phyloP scores from a whole-genome alignment of 1,139 yeast species.

The Blastobotrys aristatus region DNA sequence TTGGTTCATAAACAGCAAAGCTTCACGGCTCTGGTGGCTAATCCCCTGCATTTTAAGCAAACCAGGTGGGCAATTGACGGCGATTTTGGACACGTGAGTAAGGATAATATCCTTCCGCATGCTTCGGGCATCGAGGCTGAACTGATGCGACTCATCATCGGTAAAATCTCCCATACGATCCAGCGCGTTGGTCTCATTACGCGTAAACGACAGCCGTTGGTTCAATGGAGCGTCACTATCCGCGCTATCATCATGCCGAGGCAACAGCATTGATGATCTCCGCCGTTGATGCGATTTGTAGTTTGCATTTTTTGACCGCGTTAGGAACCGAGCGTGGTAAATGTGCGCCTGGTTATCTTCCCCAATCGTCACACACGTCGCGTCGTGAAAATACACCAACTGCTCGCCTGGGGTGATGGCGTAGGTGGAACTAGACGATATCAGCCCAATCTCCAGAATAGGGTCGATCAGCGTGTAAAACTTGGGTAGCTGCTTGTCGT shows the following conservation, averaged over 20 bases:
- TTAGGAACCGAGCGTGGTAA: slow-evolving; percentile 27
- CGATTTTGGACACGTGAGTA: slow-evolving; percentile 41
- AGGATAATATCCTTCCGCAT: slow-evolving; percentile 63
- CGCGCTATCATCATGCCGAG: slow-evolving; percentile 14
- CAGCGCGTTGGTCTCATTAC: slow-evolving; percentile 21
- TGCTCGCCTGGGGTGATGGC: slow-evolving; percentile 57
- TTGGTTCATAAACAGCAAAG: slow-evolving; percentile 43
- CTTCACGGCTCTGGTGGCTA: slow-evolving; percentile 39
- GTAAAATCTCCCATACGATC: slow-evolving; percentile 22
- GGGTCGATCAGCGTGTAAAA: slow-evolving; percentile 68
- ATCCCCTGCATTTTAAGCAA: slow-evolving; percentile 20
- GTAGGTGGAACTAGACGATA: slow-evolving; percentile 66
- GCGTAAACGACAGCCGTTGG: slow-evolving; percentile 21
- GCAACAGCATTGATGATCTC: slow-evolving; percentile 19
- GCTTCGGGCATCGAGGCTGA: slow-evolving; percentile 21
- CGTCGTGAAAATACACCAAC: slow-evolving; percentile 32
- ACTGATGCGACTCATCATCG: slow-evolving; percentile 14
- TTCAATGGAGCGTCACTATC: slow-evolving; percentile 21
- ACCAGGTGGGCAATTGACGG: slow-evolving; percentile 3
- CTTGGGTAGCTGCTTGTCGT: slow-evolving; percentile 30
- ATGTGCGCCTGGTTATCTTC: slow-evolving; percentile 20
- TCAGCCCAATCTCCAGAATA: slow-evolving; percentile 58
- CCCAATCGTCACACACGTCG: slow-evolving; percentile 29
- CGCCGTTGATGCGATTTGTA: slow-evolving; percentile 18
- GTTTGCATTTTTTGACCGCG: slow-evolving; percentile 15